Percentiles rank a stretch among this genome's conserved stretches.
These are phyloP conservation scores for Venturia effusa DNA, from an alignment of 2,329 filamentous ascomycete genomes.

Conservation along the genomic window DNA sequence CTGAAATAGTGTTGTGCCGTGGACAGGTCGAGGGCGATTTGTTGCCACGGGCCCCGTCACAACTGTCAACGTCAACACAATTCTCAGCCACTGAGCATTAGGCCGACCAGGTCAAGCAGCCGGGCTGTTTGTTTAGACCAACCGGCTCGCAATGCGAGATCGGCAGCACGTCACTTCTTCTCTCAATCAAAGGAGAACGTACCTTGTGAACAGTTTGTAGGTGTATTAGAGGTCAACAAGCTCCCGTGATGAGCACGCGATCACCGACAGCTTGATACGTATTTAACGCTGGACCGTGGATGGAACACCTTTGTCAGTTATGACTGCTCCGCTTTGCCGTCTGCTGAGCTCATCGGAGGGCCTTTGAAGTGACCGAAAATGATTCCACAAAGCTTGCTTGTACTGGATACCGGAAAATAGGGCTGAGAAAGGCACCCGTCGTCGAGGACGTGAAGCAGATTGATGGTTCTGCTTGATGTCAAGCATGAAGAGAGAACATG, in stretches of 20 bases:
- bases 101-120: not conserved
- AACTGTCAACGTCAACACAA: not conserved
- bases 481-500: not conserved
- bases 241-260: not conserved
- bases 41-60: not conserved
- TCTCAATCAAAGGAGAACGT: not conserved
- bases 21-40: constrained; percentile 3
- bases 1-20: not conserved
- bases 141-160: constrained; percentile 7
- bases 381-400: not conserved
- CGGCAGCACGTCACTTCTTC: not conserved
- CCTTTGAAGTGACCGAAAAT: not conserved
- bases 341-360: not conserved
- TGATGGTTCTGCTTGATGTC: not conserved
- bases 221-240: not conserved
- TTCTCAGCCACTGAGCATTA: not conserved
- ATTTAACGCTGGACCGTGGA: not conserved
- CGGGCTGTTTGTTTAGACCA: constrained; percentile 4
- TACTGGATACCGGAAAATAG: not conserved
- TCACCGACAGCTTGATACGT: not conserved
- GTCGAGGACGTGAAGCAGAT: not conserved
- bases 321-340: not conserved
- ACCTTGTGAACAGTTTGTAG: constrained; percentile 3
- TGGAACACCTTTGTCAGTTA: not conserved
- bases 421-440: not conserved